phyloP scores from a whole-genome alignment of 2,329 filamentous ascomycete species.

The Escovopsis weberi region DNA sequence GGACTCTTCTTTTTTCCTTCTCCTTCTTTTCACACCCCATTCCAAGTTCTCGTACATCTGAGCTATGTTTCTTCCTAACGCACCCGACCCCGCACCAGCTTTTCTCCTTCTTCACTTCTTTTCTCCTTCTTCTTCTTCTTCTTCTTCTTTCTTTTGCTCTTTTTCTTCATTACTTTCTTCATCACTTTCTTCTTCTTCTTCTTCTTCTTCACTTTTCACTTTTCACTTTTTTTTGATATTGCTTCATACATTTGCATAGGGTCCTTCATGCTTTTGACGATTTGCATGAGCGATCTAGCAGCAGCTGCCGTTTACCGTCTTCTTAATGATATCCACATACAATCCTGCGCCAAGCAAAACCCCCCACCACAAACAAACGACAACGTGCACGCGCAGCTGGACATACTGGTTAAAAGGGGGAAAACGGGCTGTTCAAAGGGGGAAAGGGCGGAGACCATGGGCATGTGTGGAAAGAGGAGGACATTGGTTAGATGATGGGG shows the following conservation, averaged over 20 bases:
- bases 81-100: no score
- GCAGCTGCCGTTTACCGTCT: constrained; percentile 12
- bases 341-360: background rate
- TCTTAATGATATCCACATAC: constrained; percentile 6
- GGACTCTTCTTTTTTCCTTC: constrained; percentile 6
- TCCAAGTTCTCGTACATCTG: no score
- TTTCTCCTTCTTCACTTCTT: no score
- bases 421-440: no score
- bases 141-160: constrained; percentile 15
- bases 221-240: constrained; percentile 13
- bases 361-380: background rate
- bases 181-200: constrained; percentile 8
- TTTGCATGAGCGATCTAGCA: constrained; percentile 37
- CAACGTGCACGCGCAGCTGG: constrained; percentile 1
- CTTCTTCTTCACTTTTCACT: constrained; percentile 12
- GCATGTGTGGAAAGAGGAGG: no score
- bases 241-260: constrained; percentile 12
- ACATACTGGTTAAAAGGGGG: background rate
- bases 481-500: no score
- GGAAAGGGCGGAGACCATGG: background rate
- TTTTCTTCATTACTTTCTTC: background rate
- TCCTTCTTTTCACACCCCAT: background rate
- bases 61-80: no score
- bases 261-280: constrained; percentile 25
- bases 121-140: constrained; percentile 8